Evolutionary conservation across 495 filamentous ascomycete genomes (phyloP), one percentile per base, ranked within the genome.

Genomic region (Staphylotrichum longicolle): DNA sequence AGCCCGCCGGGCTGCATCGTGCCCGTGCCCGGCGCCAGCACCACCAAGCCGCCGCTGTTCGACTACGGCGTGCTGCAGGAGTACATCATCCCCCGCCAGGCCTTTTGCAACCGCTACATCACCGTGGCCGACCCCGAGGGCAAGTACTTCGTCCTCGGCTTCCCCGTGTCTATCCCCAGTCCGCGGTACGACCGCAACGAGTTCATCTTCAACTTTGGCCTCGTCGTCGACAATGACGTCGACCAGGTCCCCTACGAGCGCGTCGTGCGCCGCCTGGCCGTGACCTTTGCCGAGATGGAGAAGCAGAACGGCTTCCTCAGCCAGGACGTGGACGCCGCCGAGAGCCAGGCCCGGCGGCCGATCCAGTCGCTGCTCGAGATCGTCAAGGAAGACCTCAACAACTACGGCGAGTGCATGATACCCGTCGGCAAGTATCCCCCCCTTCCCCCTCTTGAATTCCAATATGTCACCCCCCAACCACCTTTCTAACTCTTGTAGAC

Each of bases 401-500:
- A 95, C 69, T 98, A 98, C 66, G 91, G 88, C 67, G 94, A 98
- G 77, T 96, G 91, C 83, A 93, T 97, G 93, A 94, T 96, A 66
- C 91, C 93, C 2, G 91, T 96, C 67, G 88, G 88, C 91, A 75
- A 39, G 81, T 77, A 0, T 45, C 53, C 14, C 48, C 14, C 33
- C 30, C 30, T 2, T 11, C 32, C 41, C 41, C 7, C 47, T 30
- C 12, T 42, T 10, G 20, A 27, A 27, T 27, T 27, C 20, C 20
- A 27, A 27, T 27, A 27, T 27, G 20, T 27, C 20, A 27, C 9
- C 39, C 4, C 30, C 6, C 9, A 15, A 10, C 37, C 2, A 12
- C n/a, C 12, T 10, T 32, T 40, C 58, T 58, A 55, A 20, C 42
- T 60, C 5, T n/a, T 12, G 15, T 35, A 60, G 92, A 96, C 73